A percentile compares a stretch with the other conserved stretches of the same genome.
phyloP scores from a whole-genome alignment of 495 filamentous ascomycete species.

The Massariosphaeria phaeospora region DNA sequence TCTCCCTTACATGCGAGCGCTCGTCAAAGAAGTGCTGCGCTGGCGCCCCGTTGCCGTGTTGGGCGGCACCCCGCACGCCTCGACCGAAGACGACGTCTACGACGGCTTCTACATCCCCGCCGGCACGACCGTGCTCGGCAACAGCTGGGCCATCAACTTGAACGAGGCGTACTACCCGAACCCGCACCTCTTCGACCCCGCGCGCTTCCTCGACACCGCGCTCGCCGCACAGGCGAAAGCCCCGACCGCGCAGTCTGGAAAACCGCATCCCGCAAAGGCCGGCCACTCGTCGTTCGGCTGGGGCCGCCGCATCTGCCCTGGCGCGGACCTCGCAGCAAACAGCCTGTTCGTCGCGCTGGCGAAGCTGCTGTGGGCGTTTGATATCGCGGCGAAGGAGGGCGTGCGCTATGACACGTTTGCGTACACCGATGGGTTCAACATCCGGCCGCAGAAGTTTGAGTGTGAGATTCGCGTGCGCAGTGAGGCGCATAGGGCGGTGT shows the following conservation, averaged over 20 bases:
- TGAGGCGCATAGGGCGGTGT: constrained; percentile 29
- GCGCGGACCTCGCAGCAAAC: constrained; percentile 38
- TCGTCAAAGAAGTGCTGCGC: constrained; percentile 57
- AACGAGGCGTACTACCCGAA: constrained; percentile 56
- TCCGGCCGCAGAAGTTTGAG: constrained; percentile 37
- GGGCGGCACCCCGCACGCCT: constrained; percentile 59
- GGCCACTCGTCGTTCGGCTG: constrained; percentile 50
- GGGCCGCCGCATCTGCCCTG: constrained; percentile 41
- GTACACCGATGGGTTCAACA: constrained; percentile 42
- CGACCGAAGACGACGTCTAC: constrained; percentile 56
- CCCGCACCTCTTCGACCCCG: constrained; percentile 51
- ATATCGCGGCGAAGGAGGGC: constrained; percentile 33
- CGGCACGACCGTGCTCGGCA: constrained; percentile 56
- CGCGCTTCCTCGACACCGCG: constrained; percentile 34
- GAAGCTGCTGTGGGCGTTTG: constrained; percentile 39
- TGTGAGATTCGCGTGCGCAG: constrained; percentile 35
- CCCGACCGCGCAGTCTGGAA: constrained; percentile 24
- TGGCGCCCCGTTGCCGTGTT: constrained; percentile 58
- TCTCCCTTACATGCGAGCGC: constrained; percentile 48
- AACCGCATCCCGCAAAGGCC: constrained; percentile 43
- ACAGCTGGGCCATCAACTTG: constrained; percentile 61
- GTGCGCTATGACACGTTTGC: constrained; percentile 37
- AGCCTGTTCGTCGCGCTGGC: constrained; percentile 37
- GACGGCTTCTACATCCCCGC: constrained; percentile 41
- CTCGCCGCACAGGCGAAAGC: constrained; percentile 1